Evolutionary conservation across 805 yeast genomes (phyloP).

Genomic region (Spathaspora boniae): DNA sequence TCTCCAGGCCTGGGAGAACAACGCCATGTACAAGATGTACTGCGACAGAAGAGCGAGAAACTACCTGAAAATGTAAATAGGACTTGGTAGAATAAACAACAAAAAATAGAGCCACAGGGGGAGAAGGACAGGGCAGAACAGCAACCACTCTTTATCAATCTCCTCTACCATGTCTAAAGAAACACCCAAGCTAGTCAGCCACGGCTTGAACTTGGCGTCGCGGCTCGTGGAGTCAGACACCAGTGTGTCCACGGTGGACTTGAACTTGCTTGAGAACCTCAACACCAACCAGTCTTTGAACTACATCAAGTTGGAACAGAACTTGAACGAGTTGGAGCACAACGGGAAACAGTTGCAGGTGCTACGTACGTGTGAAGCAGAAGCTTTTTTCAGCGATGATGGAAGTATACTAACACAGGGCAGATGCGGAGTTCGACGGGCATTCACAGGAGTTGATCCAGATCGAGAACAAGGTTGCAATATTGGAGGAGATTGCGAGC

Average conservation of each 20-base stretch:
- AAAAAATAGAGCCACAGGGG: background rate
- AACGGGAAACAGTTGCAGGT: slow-evolving; percentile 30
- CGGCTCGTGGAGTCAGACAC: slow-evolving; percentile 39
- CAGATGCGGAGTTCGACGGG: slow-evolving; percentile 25
- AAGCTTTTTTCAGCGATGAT: background rate
- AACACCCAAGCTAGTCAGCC: slow-evolving; percentile 23
- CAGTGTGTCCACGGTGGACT: slow-evolving; percentile 38
- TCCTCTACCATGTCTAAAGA: slow-evolving; percentile 23
- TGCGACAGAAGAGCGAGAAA: slow-evolving; percentile 49
- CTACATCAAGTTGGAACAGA: slow-evolving; percentile 42
- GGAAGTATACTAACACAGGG: slow-evolving; percentile 7
- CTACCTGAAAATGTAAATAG: slow-evolving; percentile 5
- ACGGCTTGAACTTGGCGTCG: slow-evolving; percentile 28
- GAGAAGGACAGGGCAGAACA: background rate
- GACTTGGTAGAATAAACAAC: background rate
- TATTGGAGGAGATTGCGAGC: slow-evolving; percentile 43
- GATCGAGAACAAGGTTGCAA: slow-evolving; percentile 33
- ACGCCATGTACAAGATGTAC: slow-evolving; percentile 53
- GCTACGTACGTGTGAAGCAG: slow-evolving; percentile 18
- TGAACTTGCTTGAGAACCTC: slow-evolving; percentile 49
- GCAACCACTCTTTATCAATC: too few relatives aligned
- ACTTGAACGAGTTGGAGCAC: slow-evolving; percentile 40
- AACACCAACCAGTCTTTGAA: slow-evolving; percentile 58
- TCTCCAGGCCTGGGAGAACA: slow-evolving; percentile 43
- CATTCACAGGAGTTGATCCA: slow-evolving; percentile 21